phyloP scores from a whole-genome alignment of 805 yeast genomes.

The Torulaspora microellipsoides region DNA sequence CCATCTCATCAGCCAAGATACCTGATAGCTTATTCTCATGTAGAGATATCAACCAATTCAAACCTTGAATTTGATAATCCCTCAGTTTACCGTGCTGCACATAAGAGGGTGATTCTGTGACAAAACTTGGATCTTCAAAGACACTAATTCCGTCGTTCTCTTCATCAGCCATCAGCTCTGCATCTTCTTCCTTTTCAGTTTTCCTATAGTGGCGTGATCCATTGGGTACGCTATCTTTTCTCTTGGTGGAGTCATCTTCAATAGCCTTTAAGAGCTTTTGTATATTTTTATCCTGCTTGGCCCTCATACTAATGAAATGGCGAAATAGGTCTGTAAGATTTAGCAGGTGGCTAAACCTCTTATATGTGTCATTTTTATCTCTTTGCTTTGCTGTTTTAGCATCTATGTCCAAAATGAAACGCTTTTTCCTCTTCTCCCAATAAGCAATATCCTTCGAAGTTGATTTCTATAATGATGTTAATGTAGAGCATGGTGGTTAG shows the following conservation, averaged over 20 bases:
- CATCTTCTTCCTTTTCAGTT: constrained; percentile 94
- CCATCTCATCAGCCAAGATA: constrained; percentile 97
- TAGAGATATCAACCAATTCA: constrained; percentile 88
- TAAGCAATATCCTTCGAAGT: constrained; percentile 23
- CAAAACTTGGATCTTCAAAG: constrained; percentile 54
- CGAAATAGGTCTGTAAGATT: constrained; percentile 83
- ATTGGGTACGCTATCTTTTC: constrained; percentile 27
- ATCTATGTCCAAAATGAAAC: constrained; percentile 50
- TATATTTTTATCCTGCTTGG: constrained; percentile 71
- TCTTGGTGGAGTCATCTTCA: constrained; percentile 46
- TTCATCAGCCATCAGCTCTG: constrained; percentile 81
- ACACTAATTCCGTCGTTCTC: constrained; percentile 46
- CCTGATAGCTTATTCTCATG: constrained; percentile 89
- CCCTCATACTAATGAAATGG: constrained; percentile 77
- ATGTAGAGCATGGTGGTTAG: constrained; percentile 1
- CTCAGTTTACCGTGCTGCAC: constrained; percentile 68
- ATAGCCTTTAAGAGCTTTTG: constrained; percentile 54
- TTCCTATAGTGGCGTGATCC: constrained; percentile 60
- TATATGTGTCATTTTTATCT: constrained; percentile 64
- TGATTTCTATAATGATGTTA: neutral
- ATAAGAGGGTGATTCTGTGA: constrained; percentile 81
- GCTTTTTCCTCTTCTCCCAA: constrained; percentile 39
- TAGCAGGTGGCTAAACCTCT: constrained; percentile 72
- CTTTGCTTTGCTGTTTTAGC: constrained; percentile 53
- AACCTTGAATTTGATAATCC: constrained; percentile 91